Base-by-base conservation (phyloP, 345 rosid genomes). In the Eucalyptus caleyi region DNA sequence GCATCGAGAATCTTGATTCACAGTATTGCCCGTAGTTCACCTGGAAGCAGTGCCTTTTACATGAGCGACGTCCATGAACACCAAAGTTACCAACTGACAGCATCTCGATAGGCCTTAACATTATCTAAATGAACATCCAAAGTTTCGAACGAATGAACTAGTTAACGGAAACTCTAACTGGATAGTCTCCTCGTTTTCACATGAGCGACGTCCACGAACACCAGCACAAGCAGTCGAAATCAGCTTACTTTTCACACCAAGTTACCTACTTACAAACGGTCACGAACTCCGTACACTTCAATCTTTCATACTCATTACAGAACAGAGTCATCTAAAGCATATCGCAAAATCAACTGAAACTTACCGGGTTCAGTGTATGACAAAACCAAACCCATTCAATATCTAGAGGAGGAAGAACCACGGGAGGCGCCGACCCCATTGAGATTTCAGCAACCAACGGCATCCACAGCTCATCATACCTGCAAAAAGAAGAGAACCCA, bases 341-440 rank as follows among this genome's bases (percentile, higher is more conserved):
- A 40, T 40, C 90, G 93, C 90, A 92, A 86, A 91, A 88, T 89
- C 67, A 91, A 32, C 72, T n/a, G 34, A 32, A 50, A 30, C 93
- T 92, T 92, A 97, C 99, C 87, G 97, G 96, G 90, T 97, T 96
- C 94, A 97, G 93, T 42, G 97, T 91, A 89, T 97, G 99, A 89
- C 98, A 97, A 91, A 96, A 95, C 99, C 99, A 97, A 92, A 97
- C 96, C 99, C 99, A 97, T 92, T 96, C 99, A 88, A 97, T 87
- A 94, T 97, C 99, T 65, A 97, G 82, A 49, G 99, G 99, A 91
- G 99, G 98, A 51, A 97, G 94, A 67, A 97, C 88, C 93, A 95
- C 89, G 3, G 97, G 96, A 87, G 97, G 94, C 88, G 91, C 90
- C 50, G 94, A 88, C 89, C 95, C 96, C 93, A 89, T 95, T 90